Base-by-base conservation (phyloP, 2,329 filamentous ascomycete genomes). In the Lecanicillium sp. region DNA sequence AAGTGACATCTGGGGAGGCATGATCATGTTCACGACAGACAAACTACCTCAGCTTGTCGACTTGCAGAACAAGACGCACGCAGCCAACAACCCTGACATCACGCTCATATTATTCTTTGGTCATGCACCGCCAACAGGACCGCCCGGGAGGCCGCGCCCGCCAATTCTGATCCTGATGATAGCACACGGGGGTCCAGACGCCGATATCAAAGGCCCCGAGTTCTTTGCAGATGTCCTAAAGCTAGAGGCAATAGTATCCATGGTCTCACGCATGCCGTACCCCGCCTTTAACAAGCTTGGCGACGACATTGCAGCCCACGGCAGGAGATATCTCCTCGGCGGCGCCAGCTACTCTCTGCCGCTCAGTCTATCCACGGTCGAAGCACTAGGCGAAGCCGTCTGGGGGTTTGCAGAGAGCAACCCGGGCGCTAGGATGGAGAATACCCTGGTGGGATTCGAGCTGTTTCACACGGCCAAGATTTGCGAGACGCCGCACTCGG, bases 291-390 rank as follows among this genome's bases (percentile, higher is more conserved):
- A 71, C 45, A 54, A 48, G 3, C 43, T 60, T 1, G 49, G 56
- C 29, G 65, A 65, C 43, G 55, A 52, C 0, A 55, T 56, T 29
- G 56, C 59, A 9, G 55, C 53, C 1, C 51, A 60, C n/a, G 57
- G 64, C 3, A 56, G 55, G 32, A 56, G 63, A 4, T 60, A 58
- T 35, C 42, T 54, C 6, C 51, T 65, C 42, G 66, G 68, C 39
- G 67, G 66, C 0, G 53, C 65, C 9, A 68, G 64, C 37, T 64
- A 64, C 45, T 57, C 60, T 6, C 55, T 65, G 18, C 65, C 68
- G 0, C 48, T 71, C 16, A 54, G 54, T 15, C 49, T 49, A 5
- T 43, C 44, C 0, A 61, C 65, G 35, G 47, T 56, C 16, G 45
- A 57, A 39, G 42, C 48, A 5, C 47, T 61, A 4, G 50, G 58